Conservation (phyloP, 31 red algal species). For the Pterothamnion heteromorphum region DNA sequence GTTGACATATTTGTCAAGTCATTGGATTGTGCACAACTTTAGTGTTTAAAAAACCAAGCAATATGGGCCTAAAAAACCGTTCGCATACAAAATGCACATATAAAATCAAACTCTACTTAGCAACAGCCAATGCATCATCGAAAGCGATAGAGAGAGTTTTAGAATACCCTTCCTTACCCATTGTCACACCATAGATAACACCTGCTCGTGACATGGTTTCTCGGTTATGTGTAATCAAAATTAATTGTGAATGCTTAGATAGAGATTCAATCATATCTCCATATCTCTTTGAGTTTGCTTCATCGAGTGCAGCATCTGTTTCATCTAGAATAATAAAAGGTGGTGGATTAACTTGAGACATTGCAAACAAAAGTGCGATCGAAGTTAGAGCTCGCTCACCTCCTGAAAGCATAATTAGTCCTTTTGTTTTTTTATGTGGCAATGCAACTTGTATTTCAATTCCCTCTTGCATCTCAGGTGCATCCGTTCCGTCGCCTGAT, state of each 20-base stretch:
- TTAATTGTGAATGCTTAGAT: constrained; percentile 30
- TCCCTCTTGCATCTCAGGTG: background rate
- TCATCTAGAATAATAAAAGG: constrained; percentile 45
- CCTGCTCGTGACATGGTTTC: background rate
- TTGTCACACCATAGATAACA: constrained; percentile 19
- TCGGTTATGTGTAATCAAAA: constrained; percentile 24
- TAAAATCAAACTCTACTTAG: too few species aligned
- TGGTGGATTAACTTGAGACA: constrained; percentile 16
- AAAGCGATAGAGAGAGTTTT: background rate
- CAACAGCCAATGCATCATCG: too few species aligned
- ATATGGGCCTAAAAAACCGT: too few species aligned
- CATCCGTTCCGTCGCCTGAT: too few species aligned
- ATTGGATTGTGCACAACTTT: too few species aligned
- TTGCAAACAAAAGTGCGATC: constrained; percentile 32
- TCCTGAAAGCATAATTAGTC: constrained; percentile 5
- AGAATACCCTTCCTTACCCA: background rate
- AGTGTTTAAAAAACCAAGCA: too few species aligned
- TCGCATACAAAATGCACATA: too few species aligned
- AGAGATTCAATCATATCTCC: background rate
- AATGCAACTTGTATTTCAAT: background rate
- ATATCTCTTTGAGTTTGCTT: background rate
- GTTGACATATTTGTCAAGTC: too few species aligned
- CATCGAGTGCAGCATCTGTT: constrained; percentile 36
- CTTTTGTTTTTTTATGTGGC: background rate
- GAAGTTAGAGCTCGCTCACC: constrained; percentile 35